Evolutionary conservation across 345 rosid genomes (phyloP).

Genomic region (Acer campestre): DNA sequence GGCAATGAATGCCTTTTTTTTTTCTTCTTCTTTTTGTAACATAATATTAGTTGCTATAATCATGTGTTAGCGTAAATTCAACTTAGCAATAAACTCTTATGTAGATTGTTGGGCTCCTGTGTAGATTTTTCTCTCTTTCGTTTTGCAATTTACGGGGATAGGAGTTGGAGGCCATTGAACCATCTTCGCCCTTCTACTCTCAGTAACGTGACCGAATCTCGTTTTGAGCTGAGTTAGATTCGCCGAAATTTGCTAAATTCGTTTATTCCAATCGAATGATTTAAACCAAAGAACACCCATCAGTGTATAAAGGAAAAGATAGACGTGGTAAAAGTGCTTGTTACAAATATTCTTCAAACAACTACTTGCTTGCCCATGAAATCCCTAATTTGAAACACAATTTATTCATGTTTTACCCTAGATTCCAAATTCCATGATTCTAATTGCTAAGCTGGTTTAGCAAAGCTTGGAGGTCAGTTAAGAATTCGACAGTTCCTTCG

Average conservation of each 20-base stretch:
- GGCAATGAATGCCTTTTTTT: slow-evolving; percentile 14
- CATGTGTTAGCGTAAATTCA: background rate
- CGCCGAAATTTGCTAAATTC: no score
- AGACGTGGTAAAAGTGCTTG: no score
- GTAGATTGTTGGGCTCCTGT: background rate
- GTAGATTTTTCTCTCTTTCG: background rate
- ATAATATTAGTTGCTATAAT: slow-evolving; percentile 18
- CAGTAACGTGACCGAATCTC: background rate
- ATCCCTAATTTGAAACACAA: no score
- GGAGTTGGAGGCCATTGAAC: background rate
- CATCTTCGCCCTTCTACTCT: background rate
- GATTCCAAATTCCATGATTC: background rate
- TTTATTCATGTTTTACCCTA: no score
- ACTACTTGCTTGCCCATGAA: background rate
- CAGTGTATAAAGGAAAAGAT: no score
- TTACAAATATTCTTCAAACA: background rate
- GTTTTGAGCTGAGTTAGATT: background rate
- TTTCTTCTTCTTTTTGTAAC: slow-evolving; percentile 9
- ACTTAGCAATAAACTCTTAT: background rate
- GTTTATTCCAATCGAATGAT: no score
- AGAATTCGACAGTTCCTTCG: slow-evolving; percentile 48
- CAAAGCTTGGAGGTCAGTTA: slow-evolving; percentile 26
- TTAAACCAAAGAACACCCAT: background rate
- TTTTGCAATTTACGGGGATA: background rate
- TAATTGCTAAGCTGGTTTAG: background rate